A percentile compares a stretch with the other conserved stretches of the same genome.
Conservation (phyloP, 176 grass and related monocot species). For the Aegilops sharonensis region DNA sequence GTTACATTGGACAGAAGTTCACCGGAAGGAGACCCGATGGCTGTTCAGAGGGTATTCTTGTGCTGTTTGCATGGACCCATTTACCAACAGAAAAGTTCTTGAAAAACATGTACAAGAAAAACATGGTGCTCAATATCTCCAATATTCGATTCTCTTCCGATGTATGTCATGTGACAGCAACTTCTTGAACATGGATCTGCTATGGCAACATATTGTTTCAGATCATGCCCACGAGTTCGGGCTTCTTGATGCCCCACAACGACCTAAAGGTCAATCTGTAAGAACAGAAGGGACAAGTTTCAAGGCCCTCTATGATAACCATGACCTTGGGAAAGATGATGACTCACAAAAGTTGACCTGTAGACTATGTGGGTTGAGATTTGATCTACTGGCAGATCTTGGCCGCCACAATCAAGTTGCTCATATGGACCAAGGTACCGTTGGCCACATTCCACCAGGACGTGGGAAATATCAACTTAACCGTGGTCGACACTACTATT, state of each 20-base stretch:
- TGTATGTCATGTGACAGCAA: slow-evolving; percentile 81
- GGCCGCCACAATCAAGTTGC: slow-evolving; percentile 72
- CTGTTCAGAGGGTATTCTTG: slow-evolving; percentile 98
- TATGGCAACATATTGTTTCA: slow-evolving; percentile 92
- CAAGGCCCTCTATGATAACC: slow-evolving; percentile 32
- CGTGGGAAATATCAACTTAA: slow-evolving; percentile 84
- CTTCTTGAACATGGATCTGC: slow-evolving; percentile 75
- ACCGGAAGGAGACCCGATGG: slow-evolving; percentile 90
- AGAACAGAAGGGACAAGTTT: slow-evolving; percentile 45
- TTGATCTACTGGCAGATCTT: slow-evolving; percentile 84
- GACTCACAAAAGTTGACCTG: slow-evolving; percentile 69
- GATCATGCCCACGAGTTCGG: slow-evolving; percentile 72
- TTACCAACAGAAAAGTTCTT: slow-evolving; percentile 88
- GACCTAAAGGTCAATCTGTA: slow-evolving; percentile 40
- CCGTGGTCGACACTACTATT: slow-evolving; percentile 76
- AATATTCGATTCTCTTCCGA: slow-evolving; percentile 83
- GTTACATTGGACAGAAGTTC: slow-evolving; percentile 78
- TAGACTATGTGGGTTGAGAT: slow-evolving; percentile 67
- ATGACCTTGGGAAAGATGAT: slow-evolving; percentile 44
- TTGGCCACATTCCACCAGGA: slow-evolving; percentile 47
- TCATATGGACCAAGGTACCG: slow-evolving; percentile 54
- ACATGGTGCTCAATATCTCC: slow-evolving; percentile 76
- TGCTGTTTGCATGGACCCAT: slow-evolving; percentile 85
- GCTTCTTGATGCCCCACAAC: slow-evolving; percentile 51
- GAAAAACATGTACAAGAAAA: slow-evolving; percentile 84